A percentile compares a stretch with the other conserved stretches of the same genome.
These are phyloP conservation scores for Helichrysum umbraculigerum DNA, from an alignment of 129 eudicot genomes.

Conservation along the genomic window DNA sequence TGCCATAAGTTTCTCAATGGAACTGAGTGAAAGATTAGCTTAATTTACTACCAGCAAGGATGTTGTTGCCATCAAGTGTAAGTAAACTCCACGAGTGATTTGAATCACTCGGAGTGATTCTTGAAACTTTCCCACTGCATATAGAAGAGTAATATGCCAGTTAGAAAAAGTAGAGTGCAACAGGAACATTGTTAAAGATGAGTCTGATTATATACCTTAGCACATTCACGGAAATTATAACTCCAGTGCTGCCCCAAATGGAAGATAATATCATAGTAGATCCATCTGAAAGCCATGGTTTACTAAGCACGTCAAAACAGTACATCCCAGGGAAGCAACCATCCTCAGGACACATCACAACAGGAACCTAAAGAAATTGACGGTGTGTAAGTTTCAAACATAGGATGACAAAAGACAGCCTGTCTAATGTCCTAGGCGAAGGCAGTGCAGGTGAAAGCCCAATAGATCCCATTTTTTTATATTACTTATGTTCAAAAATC, in stretches of 20 bases:
- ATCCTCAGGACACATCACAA: constrained; percentile 85
- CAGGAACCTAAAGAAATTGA: constrained; percentile 61
- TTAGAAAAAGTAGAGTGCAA: constrained; percentile 12
- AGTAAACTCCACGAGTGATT: constrained; percentile 80
- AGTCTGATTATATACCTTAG: constrained; percentile 50
- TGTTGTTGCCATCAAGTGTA: constrained; percentile 69
- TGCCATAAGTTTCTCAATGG: neutral
- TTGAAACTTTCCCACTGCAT: constrained; percentile 78
- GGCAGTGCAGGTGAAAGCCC: no score
- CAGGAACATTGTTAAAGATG: neutral
- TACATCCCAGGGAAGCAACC: constrained; percentile 94
- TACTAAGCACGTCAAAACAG: constrained; percentile 43
- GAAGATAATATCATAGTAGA: constrained; percentile 77
- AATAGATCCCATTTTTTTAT: no score
- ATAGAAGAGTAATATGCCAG: constrained; percentile 21
- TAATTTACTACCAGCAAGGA: constrained; percentile 65
- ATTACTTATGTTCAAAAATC: neutral
- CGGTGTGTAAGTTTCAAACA: neutral
- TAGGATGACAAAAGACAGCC: neutral
- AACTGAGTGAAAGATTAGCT: constrained; percentile 4
- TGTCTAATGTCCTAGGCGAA: neutral
- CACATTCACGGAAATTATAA: constrained; percentile 68
- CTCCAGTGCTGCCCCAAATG: constrained; percentile 82
- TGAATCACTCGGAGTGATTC: constrained; percentile 69
- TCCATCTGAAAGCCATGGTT: constrained; percentile 98